Base-by-base conservation (phyloP, 2,329 filamentous ascomycete species). In the Ophiognomonia clavigignenti-juglandacearum region DNA sequence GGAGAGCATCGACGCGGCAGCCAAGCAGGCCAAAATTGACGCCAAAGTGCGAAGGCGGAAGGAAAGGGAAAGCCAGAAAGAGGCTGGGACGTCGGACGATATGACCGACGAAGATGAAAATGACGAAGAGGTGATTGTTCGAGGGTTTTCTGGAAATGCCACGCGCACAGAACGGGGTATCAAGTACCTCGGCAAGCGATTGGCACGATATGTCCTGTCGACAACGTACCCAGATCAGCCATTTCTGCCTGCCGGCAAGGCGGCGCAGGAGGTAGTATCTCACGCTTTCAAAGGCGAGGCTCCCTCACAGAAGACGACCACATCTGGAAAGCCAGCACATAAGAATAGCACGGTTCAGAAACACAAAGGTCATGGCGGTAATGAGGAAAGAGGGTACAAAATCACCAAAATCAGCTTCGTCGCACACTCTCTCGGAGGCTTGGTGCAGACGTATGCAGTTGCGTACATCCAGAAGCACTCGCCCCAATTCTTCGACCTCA, bases 401-500 rank as follows among this genome's bases (percentile, higher is more conserved):
- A 89, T 95, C 59, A 93, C 90, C 10, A 95, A 90, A 63, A 96
- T 97, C 63, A 96, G 91, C 60, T 96, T 97, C 61, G 80, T 97
- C 47, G 90, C 84, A 0, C 92, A 97, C 66, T 96, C 91, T 0
- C 78, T 97, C 0, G 92, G 92, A 23, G 92, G 92, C 0, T 72
- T 95, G 16, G 78, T 96, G 14, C 92, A 97, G 64, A 95, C 87
- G 0, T 97, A 97, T 62, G 92, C 92, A 2, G 84, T 97, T 48
- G 92, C 91, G 8, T 97, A 97, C 63, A 95, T 97, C 38, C 87
- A 96, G 58, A 96, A 96, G 62, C 90, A 97, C 63, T 95, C 89
- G 0, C 92, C 92, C 1, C 72, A 84, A 9, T 97, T 97, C 63
- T 97, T 97, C 58, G 78, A 91, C 41, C 71, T 82, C 5, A 95